phyloP scores from a whole-genome alignment of 2,329 filamentous ascomycete genomes.

The Colletotrichum australisinense region DNA sequence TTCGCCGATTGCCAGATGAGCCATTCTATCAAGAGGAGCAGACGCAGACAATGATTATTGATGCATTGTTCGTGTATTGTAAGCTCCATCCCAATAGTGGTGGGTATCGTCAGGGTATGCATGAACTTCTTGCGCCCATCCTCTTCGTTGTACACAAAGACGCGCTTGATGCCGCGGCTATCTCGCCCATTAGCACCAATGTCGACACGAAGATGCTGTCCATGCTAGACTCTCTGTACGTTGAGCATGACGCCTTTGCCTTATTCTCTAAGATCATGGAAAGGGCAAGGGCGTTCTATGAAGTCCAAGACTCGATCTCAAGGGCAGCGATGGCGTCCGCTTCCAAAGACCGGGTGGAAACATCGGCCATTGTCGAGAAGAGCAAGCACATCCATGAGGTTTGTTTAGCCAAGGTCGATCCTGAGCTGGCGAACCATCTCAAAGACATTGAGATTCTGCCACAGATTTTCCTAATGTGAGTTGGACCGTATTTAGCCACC shows the following conservation, averaged over 20 bases:
- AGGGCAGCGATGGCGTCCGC: constrained; percentile 32
- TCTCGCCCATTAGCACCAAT: constrained; percentile 44
- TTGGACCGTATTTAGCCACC: not conserved
- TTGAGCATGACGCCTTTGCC: constrained; percentile 92
- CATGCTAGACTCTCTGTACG: constrained; percentile 76
- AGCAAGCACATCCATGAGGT: constrained; percentile 90
- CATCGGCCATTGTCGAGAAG: constrained; percentile 83
- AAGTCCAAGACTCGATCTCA: constrained; percentile 65
- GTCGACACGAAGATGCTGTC: constrained; percentile 68
- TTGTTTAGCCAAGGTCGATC: constrained; percentile 81
- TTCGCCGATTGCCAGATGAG: constrained; percentile 92
- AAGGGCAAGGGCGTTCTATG: constrained; percentile 86
- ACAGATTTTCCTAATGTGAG: constrained; percentile 93
- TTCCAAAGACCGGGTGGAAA: constrained; percentile 41
- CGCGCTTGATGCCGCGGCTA: constrained; percentile 68
- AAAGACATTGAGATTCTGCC: constrained; percentile 89
- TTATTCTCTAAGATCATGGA: constrained; percentile 92
- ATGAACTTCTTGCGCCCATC: constrained; percentile 92
- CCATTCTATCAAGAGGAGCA: constrained; percentile 85
- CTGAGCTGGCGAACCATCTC: constrained; percentile 85
- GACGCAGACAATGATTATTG: constrained; percentile 84
- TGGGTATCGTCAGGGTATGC: constrained; percentile 98
- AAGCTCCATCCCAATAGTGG: constrained; percentile 89
- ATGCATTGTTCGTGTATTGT: constrained; percentile 94
- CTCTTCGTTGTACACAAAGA: constrained; percentile 87